These are phyloP conservation scores for Pichia norvegensis DNA, from an alignment of 1,139 yeast genomes.

Conservation along the genomic window DNA sequence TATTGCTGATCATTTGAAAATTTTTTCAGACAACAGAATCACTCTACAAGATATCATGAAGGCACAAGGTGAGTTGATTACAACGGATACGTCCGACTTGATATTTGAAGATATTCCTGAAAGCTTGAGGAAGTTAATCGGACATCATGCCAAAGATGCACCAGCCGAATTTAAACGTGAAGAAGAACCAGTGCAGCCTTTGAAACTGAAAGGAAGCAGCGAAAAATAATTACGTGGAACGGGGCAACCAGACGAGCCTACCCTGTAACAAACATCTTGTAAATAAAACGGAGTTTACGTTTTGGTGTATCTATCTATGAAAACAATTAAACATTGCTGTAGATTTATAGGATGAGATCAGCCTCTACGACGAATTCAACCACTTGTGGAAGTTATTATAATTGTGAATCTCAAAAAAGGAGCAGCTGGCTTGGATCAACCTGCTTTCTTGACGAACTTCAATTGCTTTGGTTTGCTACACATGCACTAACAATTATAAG, in stretches of 20 bases:
- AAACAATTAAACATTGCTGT: neutral
- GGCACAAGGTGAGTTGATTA: slow-evolving; percentile 68
- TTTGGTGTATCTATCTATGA: neutral
- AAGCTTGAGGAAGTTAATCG: slow-evolving; percentile 43
- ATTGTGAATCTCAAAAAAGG: neutral
- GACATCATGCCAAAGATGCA: slow-evolving; percentile 61
- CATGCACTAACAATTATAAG: slow-evolving; percentile 2
- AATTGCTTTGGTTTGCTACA: slow-evolving; percentile 7
- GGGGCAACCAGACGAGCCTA: neutral
- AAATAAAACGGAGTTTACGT: too few species aligned
- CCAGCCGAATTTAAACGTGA: slow-evolving; percentile 34
- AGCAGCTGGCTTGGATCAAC: neutral
- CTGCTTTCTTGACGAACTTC: slow-evolving; percentile 4
- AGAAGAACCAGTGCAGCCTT: slow-evolving; percentile 9
- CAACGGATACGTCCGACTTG: slow-evolving; percentile 53
- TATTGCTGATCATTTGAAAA: slow-evolving; percentile 86
- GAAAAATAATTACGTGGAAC: neutral
- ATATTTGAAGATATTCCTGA: slow-evolving; percentile 72
- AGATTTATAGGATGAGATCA: neutral
- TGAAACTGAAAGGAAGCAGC: slow-evolving; percentile 7
- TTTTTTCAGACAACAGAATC: slow-evolving; percentile 67
- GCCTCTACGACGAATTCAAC: neutral
- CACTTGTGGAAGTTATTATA: neutral
- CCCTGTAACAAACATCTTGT: too few species aligned
- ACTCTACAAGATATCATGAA: slow-evolving; percentile 74